Conservation (phyloP, 2,329 filamentous ascomycete genomes). For the Chalara sp. region DNA sequence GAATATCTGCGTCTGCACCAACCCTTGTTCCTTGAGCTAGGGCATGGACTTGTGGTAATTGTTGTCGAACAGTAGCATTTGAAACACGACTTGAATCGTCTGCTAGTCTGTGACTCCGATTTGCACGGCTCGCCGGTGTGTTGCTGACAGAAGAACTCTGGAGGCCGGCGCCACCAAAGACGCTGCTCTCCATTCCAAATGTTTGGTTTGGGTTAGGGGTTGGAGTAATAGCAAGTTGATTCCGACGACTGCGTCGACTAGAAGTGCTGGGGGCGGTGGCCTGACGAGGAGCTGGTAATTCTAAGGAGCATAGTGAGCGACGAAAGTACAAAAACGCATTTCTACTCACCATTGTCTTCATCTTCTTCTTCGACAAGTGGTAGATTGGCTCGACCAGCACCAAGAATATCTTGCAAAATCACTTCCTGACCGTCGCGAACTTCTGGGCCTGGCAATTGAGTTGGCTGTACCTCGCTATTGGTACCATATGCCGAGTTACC, state of each 20-base stretch:
- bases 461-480: slow-evolving; percentile 14
- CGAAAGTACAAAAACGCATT: no score
- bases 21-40: no score
- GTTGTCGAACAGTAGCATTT: no score
- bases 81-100: no score
- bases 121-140: no score
- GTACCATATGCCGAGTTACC: slow-evolving; percentile 24
- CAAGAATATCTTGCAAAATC: no score
- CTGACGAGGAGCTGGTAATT: not conserved
- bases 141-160: slow-evolving; percentile 12
- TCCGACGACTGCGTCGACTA: not conserved
- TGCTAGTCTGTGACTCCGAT: no score
- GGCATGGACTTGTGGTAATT: no score
- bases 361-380: slow-evolving; percentile 5
- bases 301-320: no score
- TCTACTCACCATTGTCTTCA: not conserved
- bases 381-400: not conserved
- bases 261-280: not conserved
- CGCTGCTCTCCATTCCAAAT: slow-evolving; percentile 29
- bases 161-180: slow-evolving; percentile 30
- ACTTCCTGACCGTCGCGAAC: not conserved
- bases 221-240: not conserved
- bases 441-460: slow-evolving; percentile 7
- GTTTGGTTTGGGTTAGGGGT: slow-evolving; percentile 14
- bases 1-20: no score